Conservation (phyloP, 2,329 filamentous ascomycete genomes). For the Fusarium metavorans region DNA sequence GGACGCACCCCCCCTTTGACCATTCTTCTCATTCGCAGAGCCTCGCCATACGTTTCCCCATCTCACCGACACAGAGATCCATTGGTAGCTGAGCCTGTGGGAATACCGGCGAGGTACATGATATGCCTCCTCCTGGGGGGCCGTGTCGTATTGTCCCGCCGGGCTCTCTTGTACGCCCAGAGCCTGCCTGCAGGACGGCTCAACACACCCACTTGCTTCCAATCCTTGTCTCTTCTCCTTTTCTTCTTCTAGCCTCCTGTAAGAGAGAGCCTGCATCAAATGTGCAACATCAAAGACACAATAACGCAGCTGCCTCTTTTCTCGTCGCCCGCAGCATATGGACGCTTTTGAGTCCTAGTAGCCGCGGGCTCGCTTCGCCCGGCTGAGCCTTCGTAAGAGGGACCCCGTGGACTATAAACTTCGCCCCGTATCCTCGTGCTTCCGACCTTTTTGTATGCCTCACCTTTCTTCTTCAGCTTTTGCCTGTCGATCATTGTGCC, state of each 20-base stretch:
- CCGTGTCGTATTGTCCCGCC: slow-evolving; percentile 32
- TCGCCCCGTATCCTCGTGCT: slow-evolving; percentile 28
- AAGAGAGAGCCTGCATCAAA: slow-evolving; percentile 29
- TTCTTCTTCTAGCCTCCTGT: slow-evolving; percentile 15
- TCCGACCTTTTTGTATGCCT: slow-evolving; percentile 22
- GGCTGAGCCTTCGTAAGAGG: slow-evolving; percentile 12
- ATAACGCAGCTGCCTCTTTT: slow-evolving; percentile 26
- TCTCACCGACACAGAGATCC: slow-evolving; percentile 11
- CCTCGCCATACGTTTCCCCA: slow-evolving; percentile 35
- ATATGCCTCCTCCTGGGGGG: not conserved
- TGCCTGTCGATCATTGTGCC: slow-evolving; percentile 29
- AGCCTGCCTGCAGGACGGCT: slow-evolving; percentile 30
- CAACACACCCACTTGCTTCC: slow-evolving; percentile 26
- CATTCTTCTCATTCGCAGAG: slow-evolving; percentile 24
- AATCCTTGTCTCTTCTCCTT: slow-evolving; percentile 21
- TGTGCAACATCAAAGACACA: slow-evolving; percentile 39
- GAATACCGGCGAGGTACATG: slow-evolving; percentile 16
- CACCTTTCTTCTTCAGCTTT: slow-evolving; percentile 26
- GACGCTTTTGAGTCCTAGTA: slow-evolving; percentile 31
- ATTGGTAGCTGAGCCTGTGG: slow-evolving; percentile 21
- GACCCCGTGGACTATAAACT: slow-evolving; percentile 31
- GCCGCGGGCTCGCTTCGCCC: slow-evolving; percentile 14
- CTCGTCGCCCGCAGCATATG: slow-evolving; percentile 44
- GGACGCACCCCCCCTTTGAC: slow-evolving; percentile 6
- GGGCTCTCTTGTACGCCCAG: slow-evolving; percentile 8